Evolutionary conservation across 306 rosid species (phyloP), one percentile per base, ranked within the genome.

Genomic region (Trifolium repens): DNA sequence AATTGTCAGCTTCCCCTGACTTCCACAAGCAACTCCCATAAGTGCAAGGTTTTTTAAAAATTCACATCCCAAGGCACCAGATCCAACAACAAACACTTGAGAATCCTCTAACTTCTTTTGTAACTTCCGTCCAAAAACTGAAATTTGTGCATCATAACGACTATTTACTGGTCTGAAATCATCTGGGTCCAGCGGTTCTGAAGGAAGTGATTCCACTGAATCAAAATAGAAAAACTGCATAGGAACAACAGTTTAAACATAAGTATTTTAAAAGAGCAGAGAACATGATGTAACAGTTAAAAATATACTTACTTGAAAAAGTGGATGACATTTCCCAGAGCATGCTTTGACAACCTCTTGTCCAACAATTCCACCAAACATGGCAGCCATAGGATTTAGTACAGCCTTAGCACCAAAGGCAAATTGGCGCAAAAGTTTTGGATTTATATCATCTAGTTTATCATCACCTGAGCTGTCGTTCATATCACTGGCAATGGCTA

Each of bases 281-380:
- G 39, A 30, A 61, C 53, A 13, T 54, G 32, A 52, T 47, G 13
- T 61, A 47, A 71, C 19, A 47, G 9, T 44, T 22, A 72, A 66
- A 59, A 72, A 44, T n/a, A 50, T 57, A 75, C 74, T 75, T 75
- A 74, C 39, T 24, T 94, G 98, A 73, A 82, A 89, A 69, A 94
- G 96, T 54, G 98, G 98, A 85, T 94, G 94, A 75, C 91, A 94
- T 86, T 94, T 94, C 75, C 97, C 98, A n/a, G 97, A 91, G 78
- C 96, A 94, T 53, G 97, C 98, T 88, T 94, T 94, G 37, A 94
- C 89, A 62, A 94, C 93, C 86, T 94, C 98, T 74, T 94, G 98
- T 77, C 97, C 98, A 30, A 94, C 98, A 78, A 94, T 86, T 67
- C 98, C 98, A 73, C 98, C 98, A 83, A 94, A 90, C 97, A 94